Evolutionary conservation across 1,284 basidiomycete genomes (phyloP), one percentile per base, ranked within the genome.

Genomic region (Wolfiporia cocos): DNA sequence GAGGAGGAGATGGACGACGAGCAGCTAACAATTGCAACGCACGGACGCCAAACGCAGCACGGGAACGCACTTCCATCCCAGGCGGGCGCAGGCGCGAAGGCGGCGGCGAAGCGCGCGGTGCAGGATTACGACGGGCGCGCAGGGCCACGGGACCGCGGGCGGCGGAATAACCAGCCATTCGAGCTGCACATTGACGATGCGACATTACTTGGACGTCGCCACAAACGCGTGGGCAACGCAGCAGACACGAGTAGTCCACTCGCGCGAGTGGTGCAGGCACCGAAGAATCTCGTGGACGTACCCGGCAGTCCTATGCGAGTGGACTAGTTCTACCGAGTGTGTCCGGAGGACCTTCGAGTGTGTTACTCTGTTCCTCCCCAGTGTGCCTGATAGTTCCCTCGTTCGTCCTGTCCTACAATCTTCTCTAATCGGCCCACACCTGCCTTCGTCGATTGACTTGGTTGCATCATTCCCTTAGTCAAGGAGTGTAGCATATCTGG

Each of bases 131-230:
- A 83, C 24, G 89, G 90, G 1, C 76, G 83, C 30, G 88, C 90
- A 0, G 89, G 89, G 10, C 75, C 73, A 47, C 71, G 87, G 29
- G 91, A 91, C 66, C 64, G 72, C 33, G 73, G 70, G 37, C 59
- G 64, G 29, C 47, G 58, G 32, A 53, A 59, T 26, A 61, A 55
- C 11, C 49, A 51, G 22, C 67, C 69, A 1, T 96, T 96, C 53
- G 88, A 94, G 57, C 73, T 96, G 39, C 86, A 92, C 57, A 68
- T 96, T 41, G 78, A 86, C 52, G 81, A 76, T 43, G 89, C 93
- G 29, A 95, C 92, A 4, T 62, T 96, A 1, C 71, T 96, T 2
- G 90, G 87, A 14, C 66, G 86, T 46, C 67, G 86, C 49, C 78
- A 83, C 51, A 72, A 72, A 49, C 66, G 66, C 17, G 64, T 56